Percentiles rank a stretch among this genome's conserved stretches.
phyloP scores from a whole-genome alignment of 1,139 yeast species.

The Petasospora rhodanensis region DNA sequence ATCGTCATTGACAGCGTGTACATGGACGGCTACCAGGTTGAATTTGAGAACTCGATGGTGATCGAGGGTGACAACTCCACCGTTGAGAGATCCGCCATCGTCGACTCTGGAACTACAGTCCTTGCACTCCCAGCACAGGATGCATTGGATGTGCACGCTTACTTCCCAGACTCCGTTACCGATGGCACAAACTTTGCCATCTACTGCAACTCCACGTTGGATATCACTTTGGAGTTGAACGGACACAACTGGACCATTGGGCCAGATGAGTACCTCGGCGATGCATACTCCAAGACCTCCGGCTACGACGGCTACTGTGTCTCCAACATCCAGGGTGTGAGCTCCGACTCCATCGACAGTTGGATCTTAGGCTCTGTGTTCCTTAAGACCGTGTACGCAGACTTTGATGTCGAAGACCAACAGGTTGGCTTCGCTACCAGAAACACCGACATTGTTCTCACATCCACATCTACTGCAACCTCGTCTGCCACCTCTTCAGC shows the following conservation, averaged over 20 bases:
- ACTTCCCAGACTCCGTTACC: conserved; percentile 43
- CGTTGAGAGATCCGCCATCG: conserved; percentile 40
- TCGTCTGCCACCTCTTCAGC: conserved; percentile 7
- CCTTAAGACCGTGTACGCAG: conserved; percentile 51
- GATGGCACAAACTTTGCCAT: conserved; percentile 60
- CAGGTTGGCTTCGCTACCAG: conserved; percentile 49
- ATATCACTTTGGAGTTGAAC: conserved; percentile 38
- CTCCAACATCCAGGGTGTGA: conserved; percentile 59
- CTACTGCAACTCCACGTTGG: conserved; percentile 44
- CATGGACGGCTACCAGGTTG: conserved; percentile 31
- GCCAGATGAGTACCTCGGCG: conserved; percentile 45
- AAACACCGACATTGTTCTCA: conserved; percentile 22
- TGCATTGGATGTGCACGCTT: conserved; percentile 49
- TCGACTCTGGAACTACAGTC: conserved; percentile 69
- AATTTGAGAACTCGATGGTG: conserved; percentile 28
- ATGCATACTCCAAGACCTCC: conserved; percentile 34
- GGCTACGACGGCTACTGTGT: conserved; percentile 50
- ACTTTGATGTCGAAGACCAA: conserved; percentile 49
- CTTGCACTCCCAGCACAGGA: conserved; percentile 53
- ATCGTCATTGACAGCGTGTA: conserved; percentile 38
- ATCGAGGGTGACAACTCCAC: conserved; percentile 20
- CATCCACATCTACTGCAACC: conserved; percentile 18
- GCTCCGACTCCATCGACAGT: conserved; percentile 27
- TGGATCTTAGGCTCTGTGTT: conserved; percentile 61
- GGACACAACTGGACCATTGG: conserved; percentile 42